Evolutionary conservation across 2,329 filamentous ascomycete genomes (phyloP).

Genomic region (Pseudomassariella vexata): DNA sequence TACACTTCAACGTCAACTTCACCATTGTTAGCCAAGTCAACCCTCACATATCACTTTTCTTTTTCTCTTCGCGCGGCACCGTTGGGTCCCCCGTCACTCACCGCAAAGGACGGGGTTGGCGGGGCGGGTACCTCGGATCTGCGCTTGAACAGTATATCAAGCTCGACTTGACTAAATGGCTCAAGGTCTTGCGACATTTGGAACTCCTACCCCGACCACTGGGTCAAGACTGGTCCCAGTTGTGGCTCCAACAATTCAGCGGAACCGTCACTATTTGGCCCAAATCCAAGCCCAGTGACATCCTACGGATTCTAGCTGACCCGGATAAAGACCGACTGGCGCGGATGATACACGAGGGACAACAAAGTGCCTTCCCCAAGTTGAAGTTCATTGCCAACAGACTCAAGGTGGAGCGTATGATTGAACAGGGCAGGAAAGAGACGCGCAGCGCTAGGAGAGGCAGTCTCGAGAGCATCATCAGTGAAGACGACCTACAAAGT

Average conservation of each 20-base stretch:
- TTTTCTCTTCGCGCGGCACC: slow-evolving; percentile 89
- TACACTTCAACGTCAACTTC: slow-evolving; percentile 98
- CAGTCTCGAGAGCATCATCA: slow-evolving; percentile 55
- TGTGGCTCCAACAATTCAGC: slow-evolving; percentile 92
- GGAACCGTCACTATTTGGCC: slow-evolving; percentile 98
- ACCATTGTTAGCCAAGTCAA: slow-evolving; percentile 87
- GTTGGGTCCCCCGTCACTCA: slow-evolving; percentile 94
- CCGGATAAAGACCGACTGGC: slow-evolving; percentile 70
- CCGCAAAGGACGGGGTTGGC: slow-evolving; percentile 87
- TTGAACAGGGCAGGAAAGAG: slow-evolving; percentile 53
- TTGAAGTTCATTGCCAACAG: slow-evolving; percentile 87
- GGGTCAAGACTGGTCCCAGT: slow-evolving; percentile 93
- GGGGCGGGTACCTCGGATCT: slow-evolving; percentile 88
- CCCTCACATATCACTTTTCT: slow-evolving; percentile 97
- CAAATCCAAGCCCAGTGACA: slow-evolving; percentile 71
- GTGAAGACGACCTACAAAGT: slow-evolving; percentile 52
- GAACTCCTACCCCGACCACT: slow-evolving; percentile 85
- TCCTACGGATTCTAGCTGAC: slow-evolving; percentile 80
- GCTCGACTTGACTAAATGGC: slow-evolving; percentile 94
- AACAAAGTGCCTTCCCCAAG: slow-evolving; percentile 85
- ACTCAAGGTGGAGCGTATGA: slow-evolving; percentile 70
- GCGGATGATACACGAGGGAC: slow-evolving; percentile 84
- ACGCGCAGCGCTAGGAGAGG: slow-evolving; percentile 44
- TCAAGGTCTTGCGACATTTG: slow-evolving; percentile 87
- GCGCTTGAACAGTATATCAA: slow-evolving; percentile 94